Evolutionary conservation across 345 rosid species (phyloP), one percentile per base, ranked within the genome.

Genomic region (Carallia brachiata): DNA sequence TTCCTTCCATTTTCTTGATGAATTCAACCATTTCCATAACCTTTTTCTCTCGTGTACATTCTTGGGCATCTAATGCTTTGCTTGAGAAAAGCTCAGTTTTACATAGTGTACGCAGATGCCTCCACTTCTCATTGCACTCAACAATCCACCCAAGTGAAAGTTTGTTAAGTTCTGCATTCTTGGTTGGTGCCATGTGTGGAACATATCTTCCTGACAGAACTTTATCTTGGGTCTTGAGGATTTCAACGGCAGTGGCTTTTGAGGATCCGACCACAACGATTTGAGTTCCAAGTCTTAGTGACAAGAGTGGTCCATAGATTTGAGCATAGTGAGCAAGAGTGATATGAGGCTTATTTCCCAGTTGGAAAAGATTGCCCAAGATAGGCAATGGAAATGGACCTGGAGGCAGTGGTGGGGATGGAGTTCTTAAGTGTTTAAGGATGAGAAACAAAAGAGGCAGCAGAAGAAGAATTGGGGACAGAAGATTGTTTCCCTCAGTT

Each of bases 371-470:
- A 16, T 81, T 77, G 71, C 84, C 79, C 19, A 81, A n/a, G 62
- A 81, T 48, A 27, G 81, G 79, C 77, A 81, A 77, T 56, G 72
- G 59, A 69, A 17, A 62, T 40, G 84, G 79, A 23, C 84, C 84
- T 18, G 84, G 79, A 54, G 84, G 84, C 16, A 74, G 56, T 28
- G 79, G 74, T 31, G 68, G 69, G 0, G 10, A 44, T 36, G 54
- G 40, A 36, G 66, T 36, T 56, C 62, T 73, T 6, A 73, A 67
- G 63, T 47, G 73, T 23, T 70, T 73, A 8, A 63, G 63, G 55
- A 76, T 52, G 59, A 80, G 68, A 44, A 67, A 61, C 44, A 65
- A 36, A 6, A 74, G 28, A 69, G 63, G 61, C 31, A 69, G 56
- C 16, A 74, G 67, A 70, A 76, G 61, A 17, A 73, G 60, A 36